Evolutionary conservation across 2,329 filamentous ascomycete genomes (phyloP), one percentile per base, ranked within the genome.

Genomic region (Ustulina deusta): DNA sequence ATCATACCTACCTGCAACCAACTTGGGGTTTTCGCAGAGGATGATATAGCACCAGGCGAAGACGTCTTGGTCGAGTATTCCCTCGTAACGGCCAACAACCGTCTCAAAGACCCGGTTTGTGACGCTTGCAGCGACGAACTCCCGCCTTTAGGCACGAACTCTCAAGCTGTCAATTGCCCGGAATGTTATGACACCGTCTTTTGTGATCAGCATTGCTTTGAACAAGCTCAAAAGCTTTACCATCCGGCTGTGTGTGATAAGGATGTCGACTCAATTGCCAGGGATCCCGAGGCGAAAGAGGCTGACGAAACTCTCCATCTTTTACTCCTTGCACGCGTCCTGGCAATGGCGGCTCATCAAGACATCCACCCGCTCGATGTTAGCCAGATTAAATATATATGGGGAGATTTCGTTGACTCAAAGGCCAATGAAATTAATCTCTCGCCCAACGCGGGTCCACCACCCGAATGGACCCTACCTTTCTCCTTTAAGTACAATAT

Each of bases 11-110:
- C 87, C 5, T 90, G 89, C 72, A 86, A 87, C 68, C 96, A 99
- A 79, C 86, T 99, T 0, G 96, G 96, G 4, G 86, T 99, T 3
- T 98, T 98, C 78, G 95, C 94, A 7, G 93, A 89, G 73, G 87
- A 92, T 70, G 90, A 97, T 71, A 92, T 98, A 42, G 81, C 83
- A 0, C 88, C 93, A 0, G 92, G 92, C 10, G 92, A 97, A 77
- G 84, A 86, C 6, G 89, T 97, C 1, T 85, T 99, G 34, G 83
- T 88, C 55, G 96, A 99, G 77, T 92, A 91, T 68, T 96, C 94
- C 9, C 86, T 97, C 7, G 83, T 99, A 46, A 97, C 94, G 1
- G 94, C 93, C 52, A 96, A 95, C 73, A 96, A 96, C 77, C 90
- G 93, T 34, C 86, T 96, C 13, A 93, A 97, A 77, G 94, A 97